Evolutionary conservation across 108 stramenopile species (phyloP).

Genomic region (Cylindrotheca fusiformis): DNA sequence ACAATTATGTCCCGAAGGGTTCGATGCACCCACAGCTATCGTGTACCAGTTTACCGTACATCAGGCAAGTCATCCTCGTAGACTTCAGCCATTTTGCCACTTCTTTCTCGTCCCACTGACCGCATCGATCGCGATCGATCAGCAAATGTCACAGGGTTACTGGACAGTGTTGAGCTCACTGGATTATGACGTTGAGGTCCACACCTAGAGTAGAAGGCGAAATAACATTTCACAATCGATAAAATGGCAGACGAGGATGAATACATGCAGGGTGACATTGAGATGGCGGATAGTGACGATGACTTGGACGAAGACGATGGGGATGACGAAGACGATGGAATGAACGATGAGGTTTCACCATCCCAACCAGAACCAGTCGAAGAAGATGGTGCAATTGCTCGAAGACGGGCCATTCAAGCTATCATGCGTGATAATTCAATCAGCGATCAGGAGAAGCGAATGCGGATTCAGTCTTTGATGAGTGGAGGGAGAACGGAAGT

Average conservation of each 20-base stretch:
- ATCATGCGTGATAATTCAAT: constrained; percentile 72
- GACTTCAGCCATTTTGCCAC: too few species aligned
- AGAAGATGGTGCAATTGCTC: constrained; percentile 57
- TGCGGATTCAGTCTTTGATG: constrained; percentile 76
- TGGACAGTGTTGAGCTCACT: too few species aligned
- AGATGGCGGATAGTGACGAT: constrained; percentile 25
- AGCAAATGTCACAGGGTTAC: too few species aligned
- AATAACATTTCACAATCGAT: too few species aligned
- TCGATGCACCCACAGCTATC: too few species aligned
- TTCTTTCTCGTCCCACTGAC: too few species aligned
- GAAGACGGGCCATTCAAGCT: constrained; percentile 69
- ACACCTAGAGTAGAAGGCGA: too few species aligned
- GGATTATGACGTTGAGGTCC: too few species aligned
- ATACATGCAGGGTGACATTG: constrained; percentile 36
- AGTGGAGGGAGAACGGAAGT: constrained; percentile 53
- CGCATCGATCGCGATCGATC: too few species aligned
- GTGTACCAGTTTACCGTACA: too few species aligned
- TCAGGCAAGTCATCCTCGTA: too few species aligned
- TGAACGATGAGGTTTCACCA: constrained; percentile 16
- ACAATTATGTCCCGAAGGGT: too few species aligned
- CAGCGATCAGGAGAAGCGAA: constrained; percentile 61
- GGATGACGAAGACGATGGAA: constrained; percentile 31
- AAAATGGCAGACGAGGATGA: constrained; percentile 29
- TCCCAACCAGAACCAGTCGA: constrained; percentile 25
- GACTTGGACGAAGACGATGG: constrained; percentile 30